Evolutionary conservation across 1,284 basidiomycete genomes (phyloP), one percentile per base, ranked within the genome.

Genomic region (Porogramme epimiltina): DNA sequence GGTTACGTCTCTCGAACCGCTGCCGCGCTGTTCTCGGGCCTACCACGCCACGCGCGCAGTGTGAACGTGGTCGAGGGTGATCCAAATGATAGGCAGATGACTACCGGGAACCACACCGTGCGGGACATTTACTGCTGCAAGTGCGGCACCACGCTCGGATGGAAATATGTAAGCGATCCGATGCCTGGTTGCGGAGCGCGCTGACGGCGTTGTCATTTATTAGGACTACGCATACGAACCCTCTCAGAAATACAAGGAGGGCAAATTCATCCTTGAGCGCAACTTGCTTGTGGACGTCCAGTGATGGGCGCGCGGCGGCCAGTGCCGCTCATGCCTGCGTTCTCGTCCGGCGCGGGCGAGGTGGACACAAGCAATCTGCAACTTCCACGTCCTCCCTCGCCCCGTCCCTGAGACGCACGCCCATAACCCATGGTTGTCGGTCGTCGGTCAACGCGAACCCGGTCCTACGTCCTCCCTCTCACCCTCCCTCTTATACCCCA

Each of bases 161-260:
- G 96, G 96, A 97, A 97, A 91, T 99, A 99, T 70, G 95, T 95
- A 68, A 71, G 89, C 81, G 19, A 19, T 47, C 24, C 45, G 9
- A 37, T 13, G 34, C 5, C 9, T 18, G 9, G n/a, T 37, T 16
- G 34, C 9, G n/a, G 36, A 42, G 45, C 47, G 47, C 25, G 37
- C 46, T 47, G 31, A 47, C 37, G 6, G 26, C 6, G 6, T 22
- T 31, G 25, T 16, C 11, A 31, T 34, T 11, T 38, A 26, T 33
- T 65, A 97, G 95, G 95, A 97, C 70, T 83, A 84, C 51, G 96
- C 96, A 5, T 98, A 88, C 68, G 94, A 97, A 66, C 66, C 78
- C 8, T 80, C 84, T 13, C 95, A 99, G 78, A 94, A 92, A 72
- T 99, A 99, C 81, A 99, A 99, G 70, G 96, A 99, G 76, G 94